Evolutionary conservation across 371 early-diverging fungal genomes (phyloP), one percentile per base, ranked within the genome.

Genomic region (Apophysomyces trapeziformis): DNA sequence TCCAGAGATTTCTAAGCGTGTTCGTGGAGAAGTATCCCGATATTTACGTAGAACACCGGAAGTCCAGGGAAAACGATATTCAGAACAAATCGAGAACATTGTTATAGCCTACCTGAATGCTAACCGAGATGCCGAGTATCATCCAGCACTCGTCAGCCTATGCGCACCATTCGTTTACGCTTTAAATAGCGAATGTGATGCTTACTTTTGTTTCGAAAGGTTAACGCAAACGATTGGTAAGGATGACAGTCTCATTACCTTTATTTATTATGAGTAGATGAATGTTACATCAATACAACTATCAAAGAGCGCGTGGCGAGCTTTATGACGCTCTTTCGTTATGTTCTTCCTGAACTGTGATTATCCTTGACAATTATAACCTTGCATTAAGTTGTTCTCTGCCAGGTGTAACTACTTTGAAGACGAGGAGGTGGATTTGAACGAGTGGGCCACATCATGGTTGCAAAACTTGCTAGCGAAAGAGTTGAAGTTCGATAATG

Each of bases 391-490:
- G 16, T 16, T 45, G n/a, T 45, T 13, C 5, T 45, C n/a, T 26
- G 26, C 16, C 57, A 74, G 75, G 26, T 84, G 89, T 68, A 91
- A 87, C 69, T 93, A 92, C 76, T 94, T 95, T 78, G 93, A 94
- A 73, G 96, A 95, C 61, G 96, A 95, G 64, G 94, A 95, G 71
- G 92, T 95, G 26, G 87, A 92, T 54, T 78, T 92, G 50, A 87
- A 90, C 67, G 95, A 93, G 60, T 94, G 92, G 87, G 89, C 90
- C 7, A 83, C 92, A 14, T 89, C 92, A 11, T 94, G 95, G 90
- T 81, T 95, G 57, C 88, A 86, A 61, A 84, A 80, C 66, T 68
- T 93, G 21, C 69, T 95, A 39, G 82, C 93, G 12, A 86, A 85
- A 65, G 94, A 95, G 65, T 81, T 95, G 64, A 91, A 92, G 18